phyloP scores from a whole-genome alignment of 768 basidiomycete species.

The Phlegmacium glaucopus region DNA sequence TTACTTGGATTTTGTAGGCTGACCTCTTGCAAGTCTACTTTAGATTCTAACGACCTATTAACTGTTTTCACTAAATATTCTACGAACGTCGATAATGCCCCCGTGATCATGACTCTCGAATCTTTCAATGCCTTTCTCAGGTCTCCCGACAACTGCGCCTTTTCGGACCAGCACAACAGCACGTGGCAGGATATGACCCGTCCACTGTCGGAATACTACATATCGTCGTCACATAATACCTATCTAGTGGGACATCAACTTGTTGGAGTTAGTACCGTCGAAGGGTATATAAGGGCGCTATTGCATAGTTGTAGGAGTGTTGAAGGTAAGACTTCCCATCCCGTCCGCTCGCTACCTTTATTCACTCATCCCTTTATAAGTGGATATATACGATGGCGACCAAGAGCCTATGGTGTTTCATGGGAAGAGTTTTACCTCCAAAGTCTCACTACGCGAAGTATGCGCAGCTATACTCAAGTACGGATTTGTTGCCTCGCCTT shows the following conservation, averaged over 20 bases:
- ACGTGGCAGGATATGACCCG: constrained; percentile 84
- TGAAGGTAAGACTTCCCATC: constrained; percentile 64
- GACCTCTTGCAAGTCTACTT: constrained; percentile 29
- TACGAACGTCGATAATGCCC: not conserved
- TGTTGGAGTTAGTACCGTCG: constrained; percentile 82
- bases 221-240: constrained; percentile 93
- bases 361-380: constrained; percentile 55
- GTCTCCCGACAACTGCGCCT: constrained; percentile 71
- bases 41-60: constrained; percentile 32
- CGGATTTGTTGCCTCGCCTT: constrained; percentile 90
- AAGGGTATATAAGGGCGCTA: constrained; percentile 87
- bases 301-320: constrained; percentile 88
- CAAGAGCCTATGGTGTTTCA: constrained; percentile 87
- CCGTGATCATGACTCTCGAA: constrained; percentile 46
- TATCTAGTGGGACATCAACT: constrained; percentile 85
- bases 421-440: constrained; percentile 87
- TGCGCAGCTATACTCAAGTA: constrained; percentile 88
- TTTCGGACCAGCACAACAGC: constrained; percentile 39
- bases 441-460: constrained; percentile 78
- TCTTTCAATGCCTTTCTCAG: constrained; percentile 78
- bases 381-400: constrained; percentile 92
- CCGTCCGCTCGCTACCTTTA: constrained; percentile 48
- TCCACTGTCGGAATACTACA: constrained; percentile 84
- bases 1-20: not conserved
- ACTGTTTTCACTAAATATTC: constrained; percentile 38